phyloP scores from a whole-genome alignment of 2,329 filamentous ascomycete genomes.

The Pestalotiopsis sp. region DNA sequence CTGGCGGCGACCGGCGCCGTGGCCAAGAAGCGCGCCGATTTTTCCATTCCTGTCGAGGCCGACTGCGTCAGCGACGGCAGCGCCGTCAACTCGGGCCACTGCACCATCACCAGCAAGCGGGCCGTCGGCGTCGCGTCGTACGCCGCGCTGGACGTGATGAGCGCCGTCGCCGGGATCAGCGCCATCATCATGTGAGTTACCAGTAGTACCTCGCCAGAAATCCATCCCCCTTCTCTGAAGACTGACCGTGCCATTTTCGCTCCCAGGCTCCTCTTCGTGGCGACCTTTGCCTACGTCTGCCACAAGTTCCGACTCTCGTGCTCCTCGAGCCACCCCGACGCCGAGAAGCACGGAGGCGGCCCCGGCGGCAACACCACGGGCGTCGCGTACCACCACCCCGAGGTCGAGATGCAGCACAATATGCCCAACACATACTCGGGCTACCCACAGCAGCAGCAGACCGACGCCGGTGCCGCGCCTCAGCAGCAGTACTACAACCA shows the following conservation, averaged over 20 bases:
- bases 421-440: conserved; percentile 16
- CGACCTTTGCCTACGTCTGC: conserved; percentile 33
- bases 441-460: conserved; percentile 22
- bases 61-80: conserved; percentile 41
- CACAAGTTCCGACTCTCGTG: conserved; percentile 34
- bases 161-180: conserved; percentile 45
- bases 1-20: conserved; percentile 44
- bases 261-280: conserved; percentile 31
- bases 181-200: conserved; percentile 37
- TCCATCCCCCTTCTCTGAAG: background rate
- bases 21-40: conserved; percentile 41
- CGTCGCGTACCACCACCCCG: conserved; percentile 2
- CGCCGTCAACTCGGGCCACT: conserved; percentile 40
- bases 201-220: background rate
- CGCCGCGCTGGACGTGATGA: conserved; percentile 37
- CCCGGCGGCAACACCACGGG: background rate
- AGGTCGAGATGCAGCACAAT: conserved; percentile 16
- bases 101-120: conserved; percentile 30
- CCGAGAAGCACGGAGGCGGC: conserved; percentile 24
- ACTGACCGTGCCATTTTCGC: background rate
- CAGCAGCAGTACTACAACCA: conserved; percentile 2
- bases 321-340: conserved; percentile 20
- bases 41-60: conserved; percentile 32
- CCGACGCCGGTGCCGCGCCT: background rate
- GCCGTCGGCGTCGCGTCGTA: conserved; percentile 36